phyloP scores from a whole-genome alignment of 768 basidiomycete genomes.

The Gloeophyllum trabeum region DNA sequence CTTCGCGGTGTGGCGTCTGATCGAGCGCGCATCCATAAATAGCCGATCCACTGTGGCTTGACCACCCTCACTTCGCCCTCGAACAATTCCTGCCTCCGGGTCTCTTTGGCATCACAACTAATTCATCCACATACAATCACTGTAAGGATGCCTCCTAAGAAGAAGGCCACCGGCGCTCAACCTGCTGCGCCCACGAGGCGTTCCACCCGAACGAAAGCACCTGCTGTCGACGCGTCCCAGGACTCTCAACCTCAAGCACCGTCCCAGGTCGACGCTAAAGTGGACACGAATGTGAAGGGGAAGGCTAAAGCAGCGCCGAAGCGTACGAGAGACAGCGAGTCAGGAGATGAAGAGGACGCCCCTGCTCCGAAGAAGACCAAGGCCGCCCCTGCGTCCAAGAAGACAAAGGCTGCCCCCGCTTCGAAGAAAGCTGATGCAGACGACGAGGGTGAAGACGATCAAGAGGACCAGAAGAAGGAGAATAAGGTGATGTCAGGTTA shows the following conservation, averaged over 20 bases:
- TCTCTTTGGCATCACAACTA: no score
- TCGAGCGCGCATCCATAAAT: no score
- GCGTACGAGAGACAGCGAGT: slow-evolving; percentile 7
- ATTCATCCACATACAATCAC: neutral
- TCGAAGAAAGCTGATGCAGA: slow-evolving; percentile 8
- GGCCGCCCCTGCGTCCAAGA: no score
- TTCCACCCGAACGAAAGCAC: slow-evolving; percentile 19
- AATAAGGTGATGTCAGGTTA: slow-evolving; percentile 6
- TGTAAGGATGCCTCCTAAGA: slow-evolving; percentile 32
- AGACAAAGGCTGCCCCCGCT: neutral
- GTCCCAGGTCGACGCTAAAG: slow-evolving; percentile 14
- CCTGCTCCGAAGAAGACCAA: slow-evolving; percentile 7
- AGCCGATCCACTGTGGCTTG: no score
- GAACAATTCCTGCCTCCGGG: no score
- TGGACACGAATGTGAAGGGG: slow-evolving; percentile 16
- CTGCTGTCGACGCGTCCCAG: slow-evolving; percentile 13
- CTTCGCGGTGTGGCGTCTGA: no score
- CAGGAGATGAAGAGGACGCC: slow-evolving; percentile 5
- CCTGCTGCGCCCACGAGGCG: slow-evolving; percentile 21
- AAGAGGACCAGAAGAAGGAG: slow-evolving; percentile 8
- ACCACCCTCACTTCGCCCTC: no score
- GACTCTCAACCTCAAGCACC: slow-evolving; percentile 6
- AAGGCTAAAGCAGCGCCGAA: slow-evolving; percentile 13
- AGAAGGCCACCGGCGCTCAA: slow-evolving; percentile 24
- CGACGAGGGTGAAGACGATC: slow-evolving; percentile 9